Evolutionary conservation across 2,329 filamentous ascomycete species (phyloP).

Genomic region (Raffaelea arxii): DNA sequence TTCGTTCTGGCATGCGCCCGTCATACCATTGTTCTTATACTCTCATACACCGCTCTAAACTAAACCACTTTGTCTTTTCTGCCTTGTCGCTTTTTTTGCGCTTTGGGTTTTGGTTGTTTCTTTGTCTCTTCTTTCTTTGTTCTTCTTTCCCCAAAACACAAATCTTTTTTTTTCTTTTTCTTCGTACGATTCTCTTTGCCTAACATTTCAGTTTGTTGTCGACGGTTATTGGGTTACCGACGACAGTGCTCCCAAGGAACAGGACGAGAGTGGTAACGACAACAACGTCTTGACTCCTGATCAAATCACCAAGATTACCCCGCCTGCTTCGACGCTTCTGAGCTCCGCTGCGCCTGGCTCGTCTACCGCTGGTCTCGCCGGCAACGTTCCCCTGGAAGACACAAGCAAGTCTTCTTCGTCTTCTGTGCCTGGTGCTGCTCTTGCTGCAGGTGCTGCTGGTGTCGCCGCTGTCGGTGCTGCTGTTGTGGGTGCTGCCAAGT

Average conservation of each 20-base stretch:
- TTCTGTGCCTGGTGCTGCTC: slow-evolving; percentile 2
- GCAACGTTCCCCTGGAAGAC: slow-evolving; percentile 51
- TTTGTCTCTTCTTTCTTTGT: neutral
- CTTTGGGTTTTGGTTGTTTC: neutral
- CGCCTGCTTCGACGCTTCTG: slow-evolving; percentile 41
- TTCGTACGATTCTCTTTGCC: slow-evolving; percentile 7
- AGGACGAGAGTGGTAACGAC: slow-evolving; percentile 72
- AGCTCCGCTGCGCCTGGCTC: slow-evolving; percentile 59
- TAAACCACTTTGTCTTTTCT: neutral
- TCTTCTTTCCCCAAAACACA: neutral
- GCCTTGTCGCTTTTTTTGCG: neutral
- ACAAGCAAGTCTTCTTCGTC: slow-evolving; percentile 13
- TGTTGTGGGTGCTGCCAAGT: neutral
- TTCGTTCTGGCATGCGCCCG: neutral
- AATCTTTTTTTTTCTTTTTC: neutral
- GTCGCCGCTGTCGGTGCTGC: slow-evolving; percentile 3
- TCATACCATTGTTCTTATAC: neutral
- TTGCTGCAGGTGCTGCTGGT: slow-evolving; percentile 5
- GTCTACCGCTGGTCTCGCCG: slow-evolving; percentile 59
- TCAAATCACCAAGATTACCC: slow-evolving; percentile 46
- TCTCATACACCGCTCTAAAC: too few species aligned
- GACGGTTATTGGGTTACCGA: slow-evolving; percentile 87
- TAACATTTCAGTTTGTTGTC: slow-evolving; percentile 67
- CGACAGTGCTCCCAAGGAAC: slow-evolving; percentile 68
- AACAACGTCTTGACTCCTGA: slow-evolving; percentile 85